Evolutionary conservation across 2,329 filamentous ascomycete species (phyloP).

Genomic region (Rutstroemia sp.): DNA sequence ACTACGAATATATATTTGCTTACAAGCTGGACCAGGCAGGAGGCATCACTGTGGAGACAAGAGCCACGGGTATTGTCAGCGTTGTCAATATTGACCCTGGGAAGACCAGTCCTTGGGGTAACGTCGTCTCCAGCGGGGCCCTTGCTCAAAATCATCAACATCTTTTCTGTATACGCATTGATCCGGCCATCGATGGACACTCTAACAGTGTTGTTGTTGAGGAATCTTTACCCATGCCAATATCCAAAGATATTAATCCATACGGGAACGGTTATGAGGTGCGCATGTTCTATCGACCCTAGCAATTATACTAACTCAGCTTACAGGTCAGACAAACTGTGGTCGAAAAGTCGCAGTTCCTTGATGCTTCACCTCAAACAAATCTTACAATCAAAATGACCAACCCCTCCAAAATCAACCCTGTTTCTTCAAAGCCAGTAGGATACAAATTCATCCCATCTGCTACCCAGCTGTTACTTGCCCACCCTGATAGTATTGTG

Average conservation of each 20-base stretch:
- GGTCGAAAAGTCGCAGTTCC: constrained; percentile 20
- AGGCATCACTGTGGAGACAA: constrained; percentile 39
- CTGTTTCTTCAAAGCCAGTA: constrained; percentile 73
- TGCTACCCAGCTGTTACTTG: constrained; percentile 69
- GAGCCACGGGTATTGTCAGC: constrained; percentile 57
- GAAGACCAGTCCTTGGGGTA: constrained; percentile 47
- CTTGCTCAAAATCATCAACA: constrained; percentile 54
- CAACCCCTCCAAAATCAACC: constrained; percentile 46
- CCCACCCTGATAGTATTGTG: constrained; percentile 71
- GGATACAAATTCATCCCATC: constrained; percentile 83
- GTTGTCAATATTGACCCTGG: constrained; percentile 47
- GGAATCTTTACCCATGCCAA: constrained; percentile 38
- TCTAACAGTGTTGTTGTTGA: constrained; percentile 46
- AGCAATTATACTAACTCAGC: not conserved
- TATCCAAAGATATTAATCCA: constrained; percentile 42
- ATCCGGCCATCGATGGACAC: constrained; percentile 48
- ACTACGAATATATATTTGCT: constrained; percentile 63
- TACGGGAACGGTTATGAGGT: constrained; percentile 44
- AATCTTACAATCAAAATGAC: constrained; percentile 75
- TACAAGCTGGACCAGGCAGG: constrained; percentile 58
- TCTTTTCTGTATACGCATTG: constrained; percentile 43
- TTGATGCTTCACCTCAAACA: constrained; percentile 38
- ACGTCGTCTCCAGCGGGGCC: constrained; percentile 52
- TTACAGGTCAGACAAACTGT: constrained; percentile 34
- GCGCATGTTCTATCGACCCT: not conserved